Evolutionary conservation across 805 yeast genomes (phyloP).

Genomic region (Teunomyces kruisii): DNA sequence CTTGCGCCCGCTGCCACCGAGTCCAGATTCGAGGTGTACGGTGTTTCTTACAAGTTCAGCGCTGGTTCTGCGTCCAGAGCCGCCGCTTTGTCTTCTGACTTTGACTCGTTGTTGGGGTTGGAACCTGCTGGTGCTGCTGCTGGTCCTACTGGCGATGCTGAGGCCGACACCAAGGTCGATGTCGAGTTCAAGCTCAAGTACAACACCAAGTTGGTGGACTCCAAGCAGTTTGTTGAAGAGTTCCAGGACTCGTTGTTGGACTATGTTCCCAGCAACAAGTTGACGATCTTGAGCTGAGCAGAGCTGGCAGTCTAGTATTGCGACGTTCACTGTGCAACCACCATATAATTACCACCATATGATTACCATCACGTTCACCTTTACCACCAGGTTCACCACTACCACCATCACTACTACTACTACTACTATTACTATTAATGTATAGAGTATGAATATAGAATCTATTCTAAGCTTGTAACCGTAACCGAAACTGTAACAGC

Average conservation of each 20-base stretch:
- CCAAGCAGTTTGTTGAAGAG: slow-evolving; percentile 33
- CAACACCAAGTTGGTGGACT: slow-evolving; percentile 32
- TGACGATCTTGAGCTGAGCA: slow-evolving; percentile 10
- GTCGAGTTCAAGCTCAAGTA: slow-evolving; percentile 35
- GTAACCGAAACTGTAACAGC: neutral
- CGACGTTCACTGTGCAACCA: no score
- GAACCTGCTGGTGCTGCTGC: slow-evolving; percentile 9
- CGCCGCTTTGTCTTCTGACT: slow-evolving; percentile 13
- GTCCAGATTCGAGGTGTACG: slow-evolving; percentile 34
- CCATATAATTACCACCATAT: no score
- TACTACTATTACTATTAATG: no score
- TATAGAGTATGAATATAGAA: no score
- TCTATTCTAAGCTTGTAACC: no score
- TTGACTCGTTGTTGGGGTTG: slow-evolving; percentile 37
- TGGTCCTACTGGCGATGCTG: slow-evolving; percentile 8
- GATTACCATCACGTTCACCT: no score
- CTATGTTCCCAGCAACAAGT: slow-evolving; percentile 28
- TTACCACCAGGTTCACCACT: no score
- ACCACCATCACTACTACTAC: no score
- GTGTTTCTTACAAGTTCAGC: slow-evolving; percentile 25
- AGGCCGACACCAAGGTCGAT: slow-evolving; percentile 16
- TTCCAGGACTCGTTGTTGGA: slow-evolving; percentile 35
- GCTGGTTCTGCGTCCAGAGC: neutral
- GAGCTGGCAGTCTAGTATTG: no score
- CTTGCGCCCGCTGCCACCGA: slow-evolving; percentile 35